Base-by-base conservation (phyloP, 441 rosid genomes). In the Gossypium schwendimanii region DNA sequence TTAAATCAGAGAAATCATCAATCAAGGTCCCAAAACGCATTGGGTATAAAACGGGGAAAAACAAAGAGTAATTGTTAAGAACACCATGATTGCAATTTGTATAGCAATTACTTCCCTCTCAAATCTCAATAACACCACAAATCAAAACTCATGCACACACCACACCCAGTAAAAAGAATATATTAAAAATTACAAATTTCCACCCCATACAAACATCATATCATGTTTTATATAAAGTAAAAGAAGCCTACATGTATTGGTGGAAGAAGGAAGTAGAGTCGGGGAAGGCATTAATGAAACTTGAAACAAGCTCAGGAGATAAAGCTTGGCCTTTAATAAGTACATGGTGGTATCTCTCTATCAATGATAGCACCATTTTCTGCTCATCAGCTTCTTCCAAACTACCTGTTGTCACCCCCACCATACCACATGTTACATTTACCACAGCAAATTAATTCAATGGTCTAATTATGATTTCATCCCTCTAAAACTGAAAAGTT, bases 241-340 rank as follows among this genome's bases (percentile, higher is more conserved):
- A 60, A 11, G 53, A 45, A 65, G 12, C 21, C 18, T 49, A 44
- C 11, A 11, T 10, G 8, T 70, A 73, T 57, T 73, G 76, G 71
- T 33, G 78, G 81, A 87, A 86, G 79, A 82, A 83, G 8, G 67
- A 24, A 33, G 49, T 50, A 61, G 44, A 72, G 61, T 76, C 82
- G 0, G 95, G 95, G 72, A 82, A 91, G 63, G 83, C 82, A 49
- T 73, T 47, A 65, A 70, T 41, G 80, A 93, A 89, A 57, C 67
- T 78, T 7, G 85, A 78, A 72, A 86, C 49, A 24, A 78, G 79
- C 58, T 81, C 75, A 7, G 86, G 39, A 53, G 90, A 86, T 71
- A 86, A 70, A 17, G 79, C 76, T 23, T 74, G 85, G 50, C 81
- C 78, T 52, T 61, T 81, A 59, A 76, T 3, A 4, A 88, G 83